Base-by-base conservation (phyloP, 495 filamentous ascomycete genomes). In the Oidiodendron maius region DNA sequence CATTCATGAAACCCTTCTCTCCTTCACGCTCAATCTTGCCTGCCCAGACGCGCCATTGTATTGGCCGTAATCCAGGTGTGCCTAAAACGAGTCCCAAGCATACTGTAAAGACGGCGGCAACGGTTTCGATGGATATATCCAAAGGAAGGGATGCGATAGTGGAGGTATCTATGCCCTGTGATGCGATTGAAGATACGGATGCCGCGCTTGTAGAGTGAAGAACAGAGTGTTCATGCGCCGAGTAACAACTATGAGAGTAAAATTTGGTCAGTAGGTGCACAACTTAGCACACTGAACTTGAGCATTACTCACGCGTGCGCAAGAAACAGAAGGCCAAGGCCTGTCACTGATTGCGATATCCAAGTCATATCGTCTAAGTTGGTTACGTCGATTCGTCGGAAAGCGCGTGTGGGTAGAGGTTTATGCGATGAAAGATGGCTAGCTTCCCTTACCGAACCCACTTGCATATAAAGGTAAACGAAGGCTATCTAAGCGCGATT, bases 31-130 rank as follows among this genome's bases (percentile, higher is more conserved):
- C 87, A 51, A 89, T 81, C 65, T 87, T 77, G 40, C 87, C 86
- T 21, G 86, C 86, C 88, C 88, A 94, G 50, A 84, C 81, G 18
- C 80, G 77, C 85, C 86, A 90, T 63, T 80, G 81, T 50, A 91
- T 83, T 1, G 87, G 86, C 64, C 86, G 79, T 57, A 89, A 61
- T 39, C 82, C 76, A 24, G 81, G 79, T 0, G 83, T 80, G 13
- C 80, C 77, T 1, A 85, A 61, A 3, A 91, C 87, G 4, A 91
- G 70, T 26, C 86, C 87, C 3, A 83, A 46, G 30, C 82, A 84
- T 11, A 89, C 70, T 6, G 84, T 60, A 12, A 87, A 58, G 1
- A 87, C 81, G 0, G 87, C 82, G n/a, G 83, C 58, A 3, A 91
- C 64, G 13, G 85, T 84, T 68, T 93, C 87, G 56, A 87, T 71